phyloP scores from a whole-genome alignment of 1,284 basidiomycete genomes.

The Stereum hirsutum region DNA sequence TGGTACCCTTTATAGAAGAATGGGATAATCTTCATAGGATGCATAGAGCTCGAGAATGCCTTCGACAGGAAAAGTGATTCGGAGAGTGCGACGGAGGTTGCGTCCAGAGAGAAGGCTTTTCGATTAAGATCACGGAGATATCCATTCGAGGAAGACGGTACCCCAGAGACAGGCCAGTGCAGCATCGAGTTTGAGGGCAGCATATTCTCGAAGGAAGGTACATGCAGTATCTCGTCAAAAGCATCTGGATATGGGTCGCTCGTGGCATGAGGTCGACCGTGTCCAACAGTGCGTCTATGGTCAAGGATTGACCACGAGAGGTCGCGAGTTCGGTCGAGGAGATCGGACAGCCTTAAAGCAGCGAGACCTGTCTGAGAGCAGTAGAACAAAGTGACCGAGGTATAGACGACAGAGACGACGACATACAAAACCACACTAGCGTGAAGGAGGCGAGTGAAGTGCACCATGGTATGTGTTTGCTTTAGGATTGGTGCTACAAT shows the following conservation, averaged over 20 bases:
- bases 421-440: background rate
- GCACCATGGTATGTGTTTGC: too few species aligned
- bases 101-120: background rate
- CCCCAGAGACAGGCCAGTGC: background rate
- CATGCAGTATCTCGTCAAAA: background rate
- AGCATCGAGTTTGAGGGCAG: background rate
- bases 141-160: too few species aligned
- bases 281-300: background rate
- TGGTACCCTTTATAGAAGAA: conserved; percentile 66
- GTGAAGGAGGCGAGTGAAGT: background rate
- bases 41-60: conserved; percentile 56
- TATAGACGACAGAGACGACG: background rate
- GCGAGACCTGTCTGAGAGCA: too few species aligned
- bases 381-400: background rate
- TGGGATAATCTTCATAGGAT: conserved; percentile 66
- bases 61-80: conserved; percentile 45
- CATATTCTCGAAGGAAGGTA: background rate
- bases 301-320: background rate
- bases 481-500: too few species aligned
- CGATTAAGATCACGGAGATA: too few species aligned
- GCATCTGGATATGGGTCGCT: background rate
- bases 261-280: background rate
- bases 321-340: background rate
- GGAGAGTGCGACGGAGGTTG: conserved; percentile 7
- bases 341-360: too few species aligned